phyloP scores from a whole-genome alignment of 176 grass and related monocot genomes.

The Pontederia crassipes region DNA sequence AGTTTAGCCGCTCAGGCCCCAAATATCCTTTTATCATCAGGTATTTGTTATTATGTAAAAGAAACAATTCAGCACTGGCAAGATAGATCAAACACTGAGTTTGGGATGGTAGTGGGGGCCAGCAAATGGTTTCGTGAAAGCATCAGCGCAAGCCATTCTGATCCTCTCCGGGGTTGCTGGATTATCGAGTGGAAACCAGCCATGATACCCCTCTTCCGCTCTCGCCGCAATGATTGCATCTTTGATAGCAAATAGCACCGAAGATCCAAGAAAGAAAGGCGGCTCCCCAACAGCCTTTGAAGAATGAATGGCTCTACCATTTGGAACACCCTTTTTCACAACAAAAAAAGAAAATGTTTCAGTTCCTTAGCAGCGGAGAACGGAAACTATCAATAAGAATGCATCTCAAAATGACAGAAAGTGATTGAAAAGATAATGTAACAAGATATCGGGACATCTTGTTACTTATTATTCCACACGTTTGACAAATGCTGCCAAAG shows the following conservation, averaged over 20 bases:
- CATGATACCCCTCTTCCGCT: conserved; percentile 51
- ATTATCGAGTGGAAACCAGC: conserved; percentile 82
- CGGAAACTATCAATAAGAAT: not conserved
- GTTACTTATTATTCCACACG: too few relatives aligned
- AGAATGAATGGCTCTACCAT: conserved; percentile 74
- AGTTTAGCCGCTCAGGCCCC: too few relatives aligned
- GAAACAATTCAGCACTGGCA: too few relatives aligned
- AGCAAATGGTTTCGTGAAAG: conserved; percentile 66
- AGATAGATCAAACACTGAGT: conserved; percentile 49
- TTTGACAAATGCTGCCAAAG: too few relatives aligned
- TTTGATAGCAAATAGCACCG: too few relatives aligned
- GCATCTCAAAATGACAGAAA: too few relatives aligned
- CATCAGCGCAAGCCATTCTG: conserved; percentile 80
- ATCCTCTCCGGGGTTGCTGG: conserved; percentile 85
- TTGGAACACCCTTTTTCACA: conserved; percentile 50
- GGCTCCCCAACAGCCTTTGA: conserved; percentile 95
- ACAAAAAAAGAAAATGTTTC: not conserved
- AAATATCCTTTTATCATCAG: too few relatives aligned
- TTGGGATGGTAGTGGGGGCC: conserved; percentile 54
- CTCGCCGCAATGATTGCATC: conserved; percentile 25
- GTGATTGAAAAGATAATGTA: too few relatives aligned
- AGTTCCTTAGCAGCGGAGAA: not conserved
- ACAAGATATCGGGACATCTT: too few relatives aligned
- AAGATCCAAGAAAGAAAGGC: too few relatives aligned
- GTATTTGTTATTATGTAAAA: too few relatives aligned